Evolutionary conservation across 2,329 filamentous ascomycete species (phyloP), one percentile per base, ranked within the genome.

Genomic region (Alternaria atra): DNA sequence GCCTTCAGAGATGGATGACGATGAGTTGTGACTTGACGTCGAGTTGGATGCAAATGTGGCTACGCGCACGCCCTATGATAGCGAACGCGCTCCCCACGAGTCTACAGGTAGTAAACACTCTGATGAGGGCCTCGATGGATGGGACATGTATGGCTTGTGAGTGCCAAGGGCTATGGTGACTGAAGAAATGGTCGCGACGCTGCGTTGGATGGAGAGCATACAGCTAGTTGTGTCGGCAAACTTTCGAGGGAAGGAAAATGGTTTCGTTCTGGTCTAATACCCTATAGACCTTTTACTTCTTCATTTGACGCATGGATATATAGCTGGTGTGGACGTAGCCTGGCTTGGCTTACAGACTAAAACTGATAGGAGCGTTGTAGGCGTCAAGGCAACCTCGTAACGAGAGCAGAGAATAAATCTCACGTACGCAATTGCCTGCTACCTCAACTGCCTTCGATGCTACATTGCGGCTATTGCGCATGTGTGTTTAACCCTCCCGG

Each of bases 1-100:
- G 85, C 96, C 95, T 51, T 95, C 93, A n/a, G 95, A 99, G 79
- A 87, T 99, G 76, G 94, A 93, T 52, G 89, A 91, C 63, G 81
- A 85, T 74, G 91, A 94, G 81, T 85, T 94, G 80, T 97, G 93
- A 97, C 92, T 94, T 46, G 68, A 78, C 69, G 75, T 80, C 73
- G 80, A 81, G 64, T 74, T 81, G 62, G 72, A 71, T 34, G 70
- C 73, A 51, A 64, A 64, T 59, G 71, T 66, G 67, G 75, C 79
- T 40, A 77, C 73, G 62, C 77, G 78, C 63, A 79, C 77, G 48
- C 75, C 76, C 55, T 79, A 73, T 64, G 77, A 79, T 48, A 65
- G 60, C 48, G 56, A 51, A 55, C 39, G 59, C 23, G 51, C 50
- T 5, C 50, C 44, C 44, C 51, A 63, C 59, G 52, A 64, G 43